phyloP scores from a whole-genome alignment of 768 basidiomycete species.

The Lentinus tigrinus region DNA sequence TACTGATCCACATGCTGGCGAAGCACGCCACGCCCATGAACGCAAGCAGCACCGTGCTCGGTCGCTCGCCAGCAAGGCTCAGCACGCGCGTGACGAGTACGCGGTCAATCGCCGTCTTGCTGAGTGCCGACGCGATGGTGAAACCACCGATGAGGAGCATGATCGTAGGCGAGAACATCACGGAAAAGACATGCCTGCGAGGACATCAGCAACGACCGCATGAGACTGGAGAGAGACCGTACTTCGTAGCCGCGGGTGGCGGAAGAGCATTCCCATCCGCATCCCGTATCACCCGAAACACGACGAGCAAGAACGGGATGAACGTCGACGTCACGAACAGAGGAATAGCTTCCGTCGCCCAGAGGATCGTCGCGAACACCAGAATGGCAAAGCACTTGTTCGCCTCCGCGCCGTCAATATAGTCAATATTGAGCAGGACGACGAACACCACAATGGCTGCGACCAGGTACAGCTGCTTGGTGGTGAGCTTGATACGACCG shows the following conservation, averaged over 20 bases:
- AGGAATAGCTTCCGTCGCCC: slow-evolving; percentile 98
- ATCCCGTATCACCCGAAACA: slow-evolving; percentile 74
- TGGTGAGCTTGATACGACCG: slow-evolving; percentile 65
- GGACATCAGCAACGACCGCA: not conserved
- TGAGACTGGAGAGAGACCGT: slow-evolving; percentile 26
- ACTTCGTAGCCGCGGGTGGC: slow-evolving; percentile 80
- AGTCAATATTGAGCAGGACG: slow-evolving; percentile 55
- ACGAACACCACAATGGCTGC: slow-evolving; percentile 60
- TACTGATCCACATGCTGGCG: slow-evolving; percentile 99
- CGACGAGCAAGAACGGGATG: slow-evolving; percentile 85
- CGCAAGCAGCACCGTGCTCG: slow-evolving; percentile 82
- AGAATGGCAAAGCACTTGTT: slow-evolving; percentile 91
- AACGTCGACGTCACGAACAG: slow-evolving; percentile 94
- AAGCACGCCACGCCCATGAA: slow-evolving; percentile 98
- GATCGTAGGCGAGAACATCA: slow-evolving; percentile 97
- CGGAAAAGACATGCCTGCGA: slow-evolving; percentile 81
- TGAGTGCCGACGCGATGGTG: slow-evolving; percentile 94
- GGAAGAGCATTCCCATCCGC: slow-evolving; percentile 50
- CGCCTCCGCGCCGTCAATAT: slow-evolving; percentile 65
- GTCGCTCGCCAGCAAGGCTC: slow-evolving; percentile 84
- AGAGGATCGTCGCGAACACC: slow-evolving; percentile 85
- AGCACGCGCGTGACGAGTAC: slow-evolving; percentile 89
- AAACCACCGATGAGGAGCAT: slow-evolving; percentile 98
- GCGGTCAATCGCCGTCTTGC: slow-evolving; percentile 93
- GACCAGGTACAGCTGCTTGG: slow-evolving; percentile 55